Evolutionary conservation across 176 grass and related monocot species (phyloP), one percentile per base, ranked within the genome.

Genomic region (Saccharum spontaneum): DNA sequence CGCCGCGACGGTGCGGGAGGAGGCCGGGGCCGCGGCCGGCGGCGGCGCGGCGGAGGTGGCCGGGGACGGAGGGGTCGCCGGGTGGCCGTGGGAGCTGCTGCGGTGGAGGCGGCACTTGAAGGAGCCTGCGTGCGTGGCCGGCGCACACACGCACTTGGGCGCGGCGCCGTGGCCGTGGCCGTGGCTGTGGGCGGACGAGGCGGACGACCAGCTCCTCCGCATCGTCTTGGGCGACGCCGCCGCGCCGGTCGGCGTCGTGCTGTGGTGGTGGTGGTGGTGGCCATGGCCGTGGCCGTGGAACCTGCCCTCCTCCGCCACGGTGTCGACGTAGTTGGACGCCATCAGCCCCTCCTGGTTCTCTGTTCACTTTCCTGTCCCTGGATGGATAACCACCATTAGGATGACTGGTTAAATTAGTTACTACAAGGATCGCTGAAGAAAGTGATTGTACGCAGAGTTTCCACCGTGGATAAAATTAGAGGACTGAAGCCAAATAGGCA

Each of bases 51-150:
- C 79, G 60, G 66, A 15, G 60, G 77, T 26, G 41, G n/a, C 75
- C 63, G 30, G 63, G 43, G 86, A 84, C 13, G 69, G 64, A 38
- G 90, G 36, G 1, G 84, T 48, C 11, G 83, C 31, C 33, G 82
- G 31, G 59, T 57, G 54, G 14, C 69, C 37, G 24, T 88, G 89
- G 26, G 92, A 85, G 66, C 23, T 71, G 75, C 44, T 54, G 33
- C 95, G 89, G 83, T 98, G 95, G 87, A 98, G 89, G 2, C 95
- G 95, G 74, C 95, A 98, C 89, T 98, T 98, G 87, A 98, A 98
- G 1, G 95, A 95, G 2, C 91, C 86, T 0, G 93, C 82, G 38
- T 95, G 93, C 20, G 91, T 98, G n/a, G 96, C 80, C 66, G 96
- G 93, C 2, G 96, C 91, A 20, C 96, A 98, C n/a, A 98, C 91